phyloP scores from a whole-genome alignment of 345 rosid genomes.

The Dipteronia sinensis region DNA sequence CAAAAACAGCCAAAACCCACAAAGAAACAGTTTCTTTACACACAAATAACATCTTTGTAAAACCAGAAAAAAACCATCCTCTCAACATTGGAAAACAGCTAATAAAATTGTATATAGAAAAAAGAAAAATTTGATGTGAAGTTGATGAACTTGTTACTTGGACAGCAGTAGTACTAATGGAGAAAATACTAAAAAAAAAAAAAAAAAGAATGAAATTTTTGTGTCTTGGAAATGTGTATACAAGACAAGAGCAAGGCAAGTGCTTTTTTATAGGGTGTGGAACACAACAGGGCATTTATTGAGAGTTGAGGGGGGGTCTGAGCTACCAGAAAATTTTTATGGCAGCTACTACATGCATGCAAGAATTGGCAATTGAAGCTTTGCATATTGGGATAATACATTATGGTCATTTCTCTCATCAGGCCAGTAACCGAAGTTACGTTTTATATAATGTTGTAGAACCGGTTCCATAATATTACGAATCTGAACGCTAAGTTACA shows the following conservation, averaged over 20 bases:
- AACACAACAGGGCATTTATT: constrained; percentile 25
- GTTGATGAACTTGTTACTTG: not conserved
- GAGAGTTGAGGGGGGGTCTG: constrained; percentile 1
- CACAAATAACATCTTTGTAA: constrained; percentile 25
- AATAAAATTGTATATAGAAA: too few species aligned
- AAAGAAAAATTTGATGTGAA: not conserved
- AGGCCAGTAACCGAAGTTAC: too few species aligned
- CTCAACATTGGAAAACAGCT: constrained; percentile 18
- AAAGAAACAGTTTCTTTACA: constrained; percentile 27
- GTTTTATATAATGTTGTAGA: too few species aligned
- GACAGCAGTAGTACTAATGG: not conserved
- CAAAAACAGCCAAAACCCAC: constrained; percentile 29
- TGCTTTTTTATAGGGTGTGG: constrained; percentile 25
- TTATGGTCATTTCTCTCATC: too few species aligned
- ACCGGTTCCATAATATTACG: too few species aligned
- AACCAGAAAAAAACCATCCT: constrained; percentile 25
- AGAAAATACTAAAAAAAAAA: not conserved
- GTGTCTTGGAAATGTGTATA: constrained; percentile 8
- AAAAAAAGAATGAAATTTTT: not conserved
- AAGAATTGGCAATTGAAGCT: constrained; percentile 4
- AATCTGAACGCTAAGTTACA: too few species aligned
- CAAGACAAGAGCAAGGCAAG: constrained; percentile 1
- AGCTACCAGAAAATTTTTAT: constrained; percentile 9
- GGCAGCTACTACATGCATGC: constrained; percentile 11
- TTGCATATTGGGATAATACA: not conserved